Base-by-base conservation (phyloP, 345 rosid species). In the Hibiscus mutabilis region DNA sequence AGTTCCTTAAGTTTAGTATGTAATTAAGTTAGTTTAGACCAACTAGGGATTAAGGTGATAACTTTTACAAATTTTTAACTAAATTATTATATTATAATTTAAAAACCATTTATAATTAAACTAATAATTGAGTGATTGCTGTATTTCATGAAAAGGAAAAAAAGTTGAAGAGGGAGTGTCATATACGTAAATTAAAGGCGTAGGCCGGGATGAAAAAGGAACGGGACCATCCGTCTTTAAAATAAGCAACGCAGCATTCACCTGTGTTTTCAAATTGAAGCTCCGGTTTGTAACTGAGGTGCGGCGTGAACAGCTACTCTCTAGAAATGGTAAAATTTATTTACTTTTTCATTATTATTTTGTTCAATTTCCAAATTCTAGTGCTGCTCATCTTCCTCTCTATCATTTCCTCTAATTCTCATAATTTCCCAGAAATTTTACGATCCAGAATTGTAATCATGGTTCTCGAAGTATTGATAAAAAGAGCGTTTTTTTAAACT, bases 271-370 rank as follows among this genome's bases (percentile, higher is more conserved):
- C 27, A 19, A 37, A 44, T 19, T 65, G 27, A 14, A 9, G 35
- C 46, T 0, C 16, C 33, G 56, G 56, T 6, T 12, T 44, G 14
- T 33, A 42, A 42, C 46, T 42, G 46, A 42, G 46, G 14, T 42
- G 13, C 46, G 46, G 46, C 14, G 46, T 42, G 46, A 42, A 11
- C 46, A 42, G 46, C 46, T 42, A 42, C 12, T 42, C 46, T 14
- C 13, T 1, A 79, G 49, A 24, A 44, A 79, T 79, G 79, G 79
- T 75, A 59, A 51, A 14, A 27, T 69, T 53, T 33, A 19, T 8
- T 51, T 15, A 16, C 1, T n/a, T 47, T 9, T 51, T 40, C 44
- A n/a, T 27, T 19, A 4, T 35, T 35, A 40, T 40, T 40, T 40
- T 40, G 12, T 40, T 9, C 44, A 37, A 37, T 37, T 40, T 40